Percentiles rank a stretch among this genome's conserved stretches.
Conservation (phyloP, 495 filamentous ascomycete genomes). For the Echria macrotheca region DNA sequence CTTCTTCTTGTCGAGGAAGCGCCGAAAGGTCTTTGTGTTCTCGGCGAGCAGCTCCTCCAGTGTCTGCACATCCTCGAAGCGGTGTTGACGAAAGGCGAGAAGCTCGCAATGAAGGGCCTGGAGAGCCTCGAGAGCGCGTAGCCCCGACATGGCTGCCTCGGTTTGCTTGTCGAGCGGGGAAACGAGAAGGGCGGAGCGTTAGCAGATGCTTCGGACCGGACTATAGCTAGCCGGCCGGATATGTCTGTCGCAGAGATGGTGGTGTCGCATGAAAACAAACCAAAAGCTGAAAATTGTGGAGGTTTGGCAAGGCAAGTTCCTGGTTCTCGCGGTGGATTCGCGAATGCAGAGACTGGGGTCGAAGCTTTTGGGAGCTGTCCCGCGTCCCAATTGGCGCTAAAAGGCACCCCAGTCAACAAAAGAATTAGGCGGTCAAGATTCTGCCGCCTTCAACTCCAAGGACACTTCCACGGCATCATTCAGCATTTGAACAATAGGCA, state of each 20-base stretch:
- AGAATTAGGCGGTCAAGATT: slow-evolving; percentile 29
- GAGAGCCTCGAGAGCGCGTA: slow-evolving; percentile 59
- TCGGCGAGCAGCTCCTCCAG: slow-evolving; percentile 62
- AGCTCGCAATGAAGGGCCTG: slow-evolving; percentile 76
- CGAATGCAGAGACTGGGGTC: slow-evolving; percentile 3
- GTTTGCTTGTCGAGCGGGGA: no score
- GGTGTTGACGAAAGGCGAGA: slow-evolving; percentile 56
- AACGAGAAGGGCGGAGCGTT: no score
- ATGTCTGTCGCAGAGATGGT: no score
- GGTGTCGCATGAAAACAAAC: no score
- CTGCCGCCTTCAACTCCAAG: slow-evolving; percentile 17
- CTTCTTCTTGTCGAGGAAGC: slow-evolving; percentile 67
- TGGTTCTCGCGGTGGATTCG: slow-evolving; percentile 1
- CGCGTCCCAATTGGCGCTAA: slow-evolving; percentile 24
- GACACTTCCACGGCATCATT: no score
- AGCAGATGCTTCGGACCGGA: no score
- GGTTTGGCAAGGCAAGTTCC: slow-evolving; percentile 1
- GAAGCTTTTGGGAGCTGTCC: slow-evolving; percentile 22
- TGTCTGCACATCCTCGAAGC: slow-evolving; percentile 56
- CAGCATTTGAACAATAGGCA: background rate
- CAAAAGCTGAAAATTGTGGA: background rate
- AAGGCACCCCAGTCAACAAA: slow-evolving; percentile 22
- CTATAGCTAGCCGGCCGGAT: no score
- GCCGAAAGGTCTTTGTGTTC: slow-evolving; percentile 65
- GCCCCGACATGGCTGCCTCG: slow-evolving; percentile 52